Base-by-base conservation (phyloP, 208 protist species). In the Acanthamoeba royreba region DNA sequence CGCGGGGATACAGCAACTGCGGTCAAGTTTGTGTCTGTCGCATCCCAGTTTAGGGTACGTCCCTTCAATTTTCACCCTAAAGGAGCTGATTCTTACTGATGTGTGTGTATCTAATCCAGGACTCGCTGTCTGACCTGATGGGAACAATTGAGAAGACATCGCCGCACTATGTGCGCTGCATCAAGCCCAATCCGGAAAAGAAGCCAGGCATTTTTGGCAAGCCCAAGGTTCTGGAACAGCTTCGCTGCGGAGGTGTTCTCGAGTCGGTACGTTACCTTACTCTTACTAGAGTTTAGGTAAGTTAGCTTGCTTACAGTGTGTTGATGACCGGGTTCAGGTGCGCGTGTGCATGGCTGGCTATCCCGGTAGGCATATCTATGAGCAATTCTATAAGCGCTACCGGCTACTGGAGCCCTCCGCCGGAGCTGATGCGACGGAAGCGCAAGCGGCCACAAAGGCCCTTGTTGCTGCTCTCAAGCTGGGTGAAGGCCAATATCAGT, bases 111-210 rank as follows among this genome's bases (percentile, higher is more conserved):
- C n/a, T n/a, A n/a, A n/a, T n/a, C n/a, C n/a, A 92, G 85, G 85
- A 92, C 9, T 92, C 85, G 35, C 43, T 92, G 31, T 46, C 85
- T 5, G 58, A 63, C n/a, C 31, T 98, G 25, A 97, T 98, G 96
- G 88, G 28, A 0, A 97, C 92, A 0, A 94, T 98, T 11, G 79
- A 94, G 33, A 66, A 33, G 35, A 97, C 96, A 19, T 33, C n/a
- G 52, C 97, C 97, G 40, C 96, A 98, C 88, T 98, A 96, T 87
- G 94, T 98, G 22, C 69, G 97, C 33, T 98, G 97, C 92, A 97
- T 98, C 77, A 98, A 98, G 81, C 97, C 97, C 38, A 98, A 98
- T 94, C 92, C 55, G 2, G 19, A 93, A 31, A 97, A 97, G 58
- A 83, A 96, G 49, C 66, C 96, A 25, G 45, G 58, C 38, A 35